Evolutionary conservation across 176 grass and related monocot genomes (phyloP).

Genomic region (Phoenix dactylifera): DNA sequence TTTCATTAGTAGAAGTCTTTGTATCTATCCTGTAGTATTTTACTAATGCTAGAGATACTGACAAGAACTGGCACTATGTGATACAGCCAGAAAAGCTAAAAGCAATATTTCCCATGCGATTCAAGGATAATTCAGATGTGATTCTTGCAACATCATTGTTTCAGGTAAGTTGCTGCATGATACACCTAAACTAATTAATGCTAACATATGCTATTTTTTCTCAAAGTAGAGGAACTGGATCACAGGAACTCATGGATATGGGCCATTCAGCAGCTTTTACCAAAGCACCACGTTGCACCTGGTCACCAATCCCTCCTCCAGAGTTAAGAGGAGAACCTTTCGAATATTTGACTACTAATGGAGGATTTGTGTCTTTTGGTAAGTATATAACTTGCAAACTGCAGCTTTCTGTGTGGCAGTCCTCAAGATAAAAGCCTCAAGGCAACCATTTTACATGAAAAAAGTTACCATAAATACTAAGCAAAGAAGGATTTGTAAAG

Average conservation of each 20-base stretch:
- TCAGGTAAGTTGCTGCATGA: constrained; percentile 32
- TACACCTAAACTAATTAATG: background rate
- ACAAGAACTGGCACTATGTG: background rate
- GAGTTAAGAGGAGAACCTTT: constrained; percentile 67
- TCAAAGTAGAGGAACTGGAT: constrained; percentile 4
- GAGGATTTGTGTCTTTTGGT: constrained; percentile 88
- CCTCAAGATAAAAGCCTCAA: too few relatives aligned
- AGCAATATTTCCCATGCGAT: constrained; percentile 74
- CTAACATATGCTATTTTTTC: background rate
- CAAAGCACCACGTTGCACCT: constrained; percentile 51
- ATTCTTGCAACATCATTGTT: constrained; percentile 77
- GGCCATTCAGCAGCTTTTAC: constrained; percentile 25
- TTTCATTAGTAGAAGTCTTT: too few relatives aligned
- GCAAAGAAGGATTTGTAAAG: background rate
- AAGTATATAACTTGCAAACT: background rate
- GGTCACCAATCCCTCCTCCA: constrained; percentile 82
- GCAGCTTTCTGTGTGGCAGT: too few relatives aligned
- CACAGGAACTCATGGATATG: constrained; percentile 62
- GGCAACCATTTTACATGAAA: too few relatives aligned
- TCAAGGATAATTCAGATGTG: constrained; percentile 77
- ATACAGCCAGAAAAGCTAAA: constrained; percentile 45
- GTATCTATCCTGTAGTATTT: too few relatives aligned
- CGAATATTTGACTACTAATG: constrained; percentile 70
- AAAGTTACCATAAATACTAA: background rate
- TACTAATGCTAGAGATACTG: too few relatives aligned